These are phyloP conservation scores for Ophiorrhiza pumila DNA, from an alignment of 257 asterid species.

Conservation along the genomic window DNA sequence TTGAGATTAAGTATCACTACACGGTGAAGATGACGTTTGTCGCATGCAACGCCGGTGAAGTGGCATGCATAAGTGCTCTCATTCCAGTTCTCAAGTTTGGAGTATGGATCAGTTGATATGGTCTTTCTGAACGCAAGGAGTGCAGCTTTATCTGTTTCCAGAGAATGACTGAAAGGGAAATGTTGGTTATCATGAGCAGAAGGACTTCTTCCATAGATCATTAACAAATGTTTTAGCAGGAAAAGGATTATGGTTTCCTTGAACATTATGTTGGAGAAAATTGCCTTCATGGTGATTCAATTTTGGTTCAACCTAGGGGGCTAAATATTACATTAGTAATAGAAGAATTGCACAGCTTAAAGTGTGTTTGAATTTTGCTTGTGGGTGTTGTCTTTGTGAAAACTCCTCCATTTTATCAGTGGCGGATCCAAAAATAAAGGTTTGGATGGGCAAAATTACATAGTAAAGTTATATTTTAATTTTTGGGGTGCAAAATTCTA, in stretches of 20 bases:
- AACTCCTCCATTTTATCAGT: no score
- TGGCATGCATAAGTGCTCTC: constrained; percentile 38
- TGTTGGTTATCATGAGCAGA: constrained; percentile 20
- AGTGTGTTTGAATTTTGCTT: background rate
- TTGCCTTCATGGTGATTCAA: constrained; percentile 10
- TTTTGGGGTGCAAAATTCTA: no score
- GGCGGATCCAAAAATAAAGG: no score
- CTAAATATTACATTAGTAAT: no score
- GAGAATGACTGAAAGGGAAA: constrained; percentile 24
- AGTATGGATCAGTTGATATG: constrained; percentile 27
- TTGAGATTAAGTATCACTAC: constrained; percentile 41
- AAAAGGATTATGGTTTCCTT: constrained; percentile 26
- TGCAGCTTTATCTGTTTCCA: constrained; percentile 35
- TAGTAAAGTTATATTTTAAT: no score
- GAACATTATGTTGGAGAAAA: constrained; percentile 33
- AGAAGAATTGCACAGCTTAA: background rate
- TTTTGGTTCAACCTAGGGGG: no score
- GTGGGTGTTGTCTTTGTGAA: background rate
- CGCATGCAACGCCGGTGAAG: constrained; percentile 42
- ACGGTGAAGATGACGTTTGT: constrained; percentile 25
- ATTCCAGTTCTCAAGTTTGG: constrained; percentile 31
- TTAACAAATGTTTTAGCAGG: constrained; percentile 23
- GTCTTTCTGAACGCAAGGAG: constrained; percentile 35
- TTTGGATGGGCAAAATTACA: no score
- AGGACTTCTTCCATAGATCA: constrained; percentile 16